Percentiles rank a stretch among this genome's conserved stretches.
Evolutionary conservation across 2,329 filamentous ascomycete genomes (phyloP).

Genomic region (Penicillium sp.): DNA sequence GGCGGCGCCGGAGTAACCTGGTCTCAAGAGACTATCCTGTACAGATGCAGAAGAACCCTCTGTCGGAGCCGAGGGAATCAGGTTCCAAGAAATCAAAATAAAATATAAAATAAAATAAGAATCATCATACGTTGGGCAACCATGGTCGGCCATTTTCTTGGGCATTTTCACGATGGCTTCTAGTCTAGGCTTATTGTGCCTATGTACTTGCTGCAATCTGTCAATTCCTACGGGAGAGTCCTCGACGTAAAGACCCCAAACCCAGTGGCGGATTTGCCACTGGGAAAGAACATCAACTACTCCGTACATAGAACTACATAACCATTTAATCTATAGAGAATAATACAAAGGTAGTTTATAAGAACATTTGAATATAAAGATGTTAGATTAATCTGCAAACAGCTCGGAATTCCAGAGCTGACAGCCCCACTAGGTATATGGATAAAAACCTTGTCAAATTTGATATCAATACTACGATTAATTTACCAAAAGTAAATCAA

Average conservation of each 20-base stretch:
- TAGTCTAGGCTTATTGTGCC: not conserved
- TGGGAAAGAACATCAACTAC: not conserved
- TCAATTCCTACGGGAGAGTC: not conserved
- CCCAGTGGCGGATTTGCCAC: slow-evolving; percentile 5
- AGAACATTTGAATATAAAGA: not conserved
- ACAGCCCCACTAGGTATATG: slow-evolving; percentile 1
- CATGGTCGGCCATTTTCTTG: slow-evolving; percentile 2
- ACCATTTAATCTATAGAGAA: no score
- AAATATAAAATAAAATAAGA: not conserved
- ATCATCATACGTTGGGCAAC: slow-evolving; percentile 5
- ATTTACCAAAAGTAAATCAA: not conserved
- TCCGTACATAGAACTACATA: no score
- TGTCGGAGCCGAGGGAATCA: not conserved
- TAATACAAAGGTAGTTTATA: not conserved
- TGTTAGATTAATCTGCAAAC: not conserved
- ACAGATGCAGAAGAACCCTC: not conserved
- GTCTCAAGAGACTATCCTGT: no score
- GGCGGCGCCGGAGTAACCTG: not conserved
- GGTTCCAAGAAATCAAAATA: not conserved
- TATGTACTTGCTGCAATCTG: not conserved
- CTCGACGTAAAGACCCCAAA: slow-evolving; percentile 6
- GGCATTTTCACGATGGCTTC: not conserved
- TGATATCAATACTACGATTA: not conserved
- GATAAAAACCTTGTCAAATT: not conserved
- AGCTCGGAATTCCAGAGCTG: not conserved